Evolutionary conservation across 169 alveolate species (phyloP).

Genomic region (Cryptosporidium xiaoi): DNA sequence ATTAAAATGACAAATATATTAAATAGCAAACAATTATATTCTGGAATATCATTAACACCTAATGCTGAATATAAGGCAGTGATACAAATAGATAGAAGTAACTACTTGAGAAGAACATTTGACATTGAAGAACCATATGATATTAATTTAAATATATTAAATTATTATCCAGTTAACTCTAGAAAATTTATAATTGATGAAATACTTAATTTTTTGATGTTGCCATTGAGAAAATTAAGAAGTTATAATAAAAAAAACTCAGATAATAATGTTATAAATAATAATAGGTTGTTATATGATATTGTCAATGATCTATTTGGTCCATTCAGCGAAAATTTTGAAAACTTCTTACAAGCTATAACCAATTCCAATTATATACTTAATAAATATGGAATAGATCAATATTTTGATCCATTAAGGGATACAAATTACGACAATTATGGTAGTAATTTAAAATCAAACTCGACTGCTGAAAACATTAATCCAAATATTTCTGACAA

Average conservation of each 20-base stretch:
- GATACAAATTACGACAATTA: constrained; percentile 5
- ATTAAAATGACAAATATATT: constrained; percentile 27
- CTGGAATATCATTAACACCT: constrained; percentile 59
- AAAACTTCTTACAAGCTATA: constrained; percentile 22
- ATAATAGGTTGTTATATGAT: neutral
- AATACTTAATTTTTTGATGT: constrained; percentile 50
- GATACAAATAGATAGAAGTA: constrained; percentile 51
- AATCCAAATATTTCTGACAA: neutral
- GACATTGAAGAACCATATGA: constrained; percentile 58
- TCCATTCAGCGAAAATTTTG: constrained; percentile 45
- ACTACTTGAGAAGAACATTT: constrained; percentile 55
- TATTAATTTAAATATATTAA: constrained; percentile 24
- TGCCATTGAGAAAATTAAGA: constrained; percentile 41
- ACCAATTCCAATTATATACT: constrained; percentile 32
- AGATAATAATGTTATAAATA: neutral
- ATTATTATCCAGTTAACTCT: constrained; percentile 42
- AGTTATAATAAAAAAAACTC: neutral
- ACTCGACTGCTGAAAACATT: neutral
- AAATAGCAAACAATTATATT: constrained; percentile 16
- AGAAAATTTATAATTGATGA: constrained; percentile 39
- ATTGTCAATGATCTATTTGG: constrained; percentile 39
- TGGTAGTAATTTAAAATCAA: neutral
- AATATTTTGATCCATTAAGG: constrained; percentile 41
- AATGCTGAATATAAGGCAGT: constrained; percentile 48
- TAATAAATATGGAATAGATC: constrained; percentile 56